These are phyloP conservation scores for Alnus glutinosa DNA, from an alignment of 306 rosid genomes.

Conservation along the genomic window DNA sequence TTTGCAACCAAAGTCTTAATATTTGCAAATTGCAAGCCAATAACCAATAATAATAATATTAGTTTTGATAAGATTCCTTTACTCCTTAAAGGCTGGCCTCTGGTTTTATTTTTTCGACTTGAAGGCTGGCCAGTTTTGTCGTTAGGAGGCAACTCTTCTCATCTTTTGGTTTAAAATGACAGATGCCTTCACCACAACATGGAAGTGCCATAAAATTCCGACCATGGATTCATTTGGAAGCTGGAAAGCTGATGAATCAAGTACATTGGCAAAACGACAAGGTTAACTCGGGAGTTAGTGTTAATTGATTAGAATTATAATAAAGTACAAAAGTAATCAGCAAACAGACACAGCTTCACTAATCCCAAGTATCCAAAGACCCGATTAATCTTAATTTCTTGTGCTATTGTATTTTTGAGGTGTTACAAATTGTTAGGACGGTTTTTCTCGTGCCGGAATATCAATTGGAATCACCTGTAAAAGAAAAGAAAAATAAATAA, in stretches of 20 bases:
- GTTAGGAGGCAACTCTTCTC: constrained; percentile 49
- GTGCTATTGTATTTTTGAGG: too few species aligned
- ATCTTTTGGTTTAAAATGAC: constrained; percentile 16
- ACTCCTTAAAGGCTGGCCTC: constrained; percentile 64
- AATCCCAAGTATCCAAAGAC: too few species aligned
- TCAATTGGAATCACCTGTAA: too few species aligned
- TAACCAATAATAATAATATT: background rate
- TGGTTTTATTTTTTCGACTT: constrained; percentile 37
- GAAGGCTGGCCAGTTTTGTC: constrained; percentile 61
- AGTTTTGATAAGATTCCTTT: constrained; percentile 51
- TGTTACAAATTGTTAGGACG: too few species aligned
- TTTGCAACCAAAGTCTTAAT: constrained; percentile 29
- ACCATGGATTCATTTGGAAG: constrained; percentile 42
- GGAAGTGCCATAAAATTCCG: constrained; percentile 34
- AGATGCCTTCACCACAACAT: constrained; percentile 42
- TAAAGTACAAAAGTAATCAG: too few species aligned
- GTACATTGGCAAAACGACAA: constrained; percentile 27
- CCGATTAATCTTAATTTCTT: too few species aligned
- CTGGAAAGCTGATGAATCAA: background rate
- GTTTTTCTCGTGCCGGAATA: too few species aligned
- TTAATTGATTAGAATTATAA: too few species aligned
- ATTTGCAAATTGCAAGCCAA: constrained; percentile 7
- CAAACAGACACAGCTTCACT: too few species aligned
- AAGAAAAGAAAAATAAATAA: too few species aligned
- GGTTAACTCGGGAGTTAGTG: background rate